Evolutionary conservation across 176 grass and related monocot genomes (phyloP), one percentile per base, ranked within the genome.

Genomic region (Bothriochloa decipiens): DNA sequence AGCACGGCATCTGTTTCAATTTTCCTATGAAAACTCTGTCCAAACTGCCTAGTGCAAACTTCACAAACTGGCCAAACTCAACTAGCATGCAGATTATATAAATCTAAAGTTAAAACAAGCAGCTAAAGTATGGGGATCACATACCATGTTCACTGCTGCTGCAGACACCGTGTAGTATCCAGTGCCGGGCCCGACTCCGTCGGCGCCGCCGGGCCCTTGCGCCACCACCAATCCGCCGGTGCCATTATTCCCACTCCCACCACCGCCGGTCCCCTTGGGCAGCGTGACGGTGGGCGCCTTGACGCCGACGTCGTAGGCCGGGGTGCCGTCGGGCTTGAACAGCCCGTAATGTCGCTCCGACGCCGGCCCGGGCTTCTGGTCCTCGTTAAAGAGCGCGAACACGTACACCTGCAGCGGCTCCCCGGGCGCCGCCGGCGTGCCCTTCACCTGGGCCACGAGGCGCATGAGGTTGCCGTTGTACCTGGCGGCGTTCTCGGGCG

Each of bases 381-480:
- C 85, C 82, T 97, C 95, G 4, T 97, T 97, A 86, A 97, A 97
- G 8, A 97, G 86, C 8, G 92, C 95, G 86, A 97, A 97, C 25
- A 97, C 95, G 72, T 95, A 97, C 43, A 94, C 92, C 65, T 85
- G 86, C 72, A 97, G 80, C 29, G 95, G 28, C 75, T 92, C 78
- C 0, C 71, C 67, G 0, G 95, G 92, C 23, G 84, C 82, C 0
- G 88, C 84, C n/a, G 95, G 95, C 2, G 95, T 95, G 7, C 95
- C 95, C 61, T 93, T 95, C 66, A 87, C 83, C 72, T 92, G 43
- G 57, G 82, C 85, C 45, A 93, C 81, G 64, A 97, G 49, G 65
- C 85, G 70, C 88, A 97, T 91, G n/a, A 97, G 82, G 87, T 97
- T 95, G 0, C 95, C 87, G 15, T 97, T 97, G 73, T 97, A 97